Evolutionary conservation across 2,329 filamentous ascomycete species (phyloP), one percentile per base, ranked within the genome.

Genomic region (Bertia moriformis): DNA sequence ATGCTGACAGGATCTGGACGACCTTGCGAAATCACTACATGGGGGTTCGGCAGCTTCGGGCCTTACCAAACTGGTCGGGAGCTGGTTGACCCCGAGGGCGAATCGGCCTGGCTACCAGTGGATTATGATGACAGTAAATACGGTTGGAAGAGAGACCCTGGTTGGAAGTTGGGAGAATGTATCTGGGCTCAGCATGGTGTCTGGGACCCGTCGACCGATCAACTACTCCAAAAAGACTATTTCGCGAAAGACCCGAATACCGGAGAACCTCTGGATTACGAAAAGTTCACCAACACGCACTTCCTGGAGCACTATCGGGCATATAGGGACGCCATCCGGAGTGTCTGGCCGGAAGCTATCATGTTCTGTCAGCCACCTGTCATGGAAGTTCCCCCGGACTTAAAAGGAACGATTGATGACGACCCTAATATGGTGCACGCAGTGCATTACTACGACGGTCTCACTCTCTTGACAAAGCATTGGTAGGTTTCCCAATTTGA

Each of bases 161-260:
- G 38, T 0, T 50, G 48, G 48, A 44, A 41, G 5, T 38, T 49
- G 13, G 42, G 41, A 3, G 40, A 41, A 4, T 50, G 48, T n/a
- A 39, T 49, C n/a, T 50, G 48, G 48, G 46, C 46, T 14, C 40
- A 48, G n/a, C 45, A 50, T 36, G 46, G 40, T 7, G 45, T 50
- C 2, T 50, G 47, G 47, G 43, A 47, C 19, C 3, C 36, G 4
- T 33, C 41, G 13, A 45, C 44, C 1, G 48, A 47, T 12, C 40
- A 45, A 19, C 42, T 49, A n/a, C 38, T 22, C 14, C 41, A 42
- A 7, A 37, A 43, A 3, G 40, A 43, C 18, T 48, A 49, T 38
- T 50, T 50, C 22, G 38, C 40, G 14, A 39, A 40, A 12, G 24
- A 44, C 3, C 47, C 47, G 10, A 17, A 37, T 2, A 43, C 18